Evolutionary conservation across 257 asterid species (phyloP).

Genomic region (Przewalskia tangutica): DNA sequence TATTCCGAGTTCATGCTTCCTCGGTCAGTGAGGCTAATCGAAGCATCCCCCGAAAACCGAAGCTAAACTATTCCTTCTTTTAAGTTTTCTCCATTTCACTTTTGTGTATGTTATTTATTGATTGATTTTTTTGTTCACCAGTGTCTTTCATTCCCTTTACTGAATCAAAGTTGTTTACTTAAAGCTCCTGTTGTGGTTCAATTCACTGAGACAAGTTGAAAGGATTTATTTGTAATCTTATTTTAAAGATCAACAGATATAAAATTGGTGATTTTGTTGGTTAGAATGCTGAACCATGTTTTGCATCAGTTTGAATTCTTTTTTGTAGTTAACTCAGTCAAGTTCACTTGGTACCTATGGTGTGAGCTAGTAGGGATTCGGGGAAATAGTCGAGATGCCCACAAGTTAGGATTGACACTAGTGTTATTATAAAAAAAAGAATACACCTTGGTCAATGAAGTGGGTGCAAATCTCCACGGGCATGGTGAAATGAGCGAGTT

Average conservation of each 20-base stretch:
- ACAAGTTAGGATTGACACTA: not conserved
- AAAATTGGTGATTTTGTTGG: not conserved
- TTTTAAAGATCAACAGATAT: not conserved
- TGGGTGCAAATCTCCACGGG: not conserved
- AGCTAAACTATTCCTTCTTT: not conserved
- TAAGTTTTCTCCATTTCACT: not conserved
- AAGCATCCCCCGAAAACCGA: slow-evolving; percentile 48
- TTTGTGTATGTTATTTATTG: not conserved
- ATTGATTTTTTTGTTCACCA: not conserved
- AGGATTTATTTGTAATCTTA: not conserved
- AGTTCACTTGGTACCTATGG: not conserved
- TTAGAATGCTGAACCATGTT: not conserved
- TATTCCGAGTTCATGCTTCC: slow-evolving; percentile 88
- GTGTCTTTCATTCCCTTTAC: too few species aligned
- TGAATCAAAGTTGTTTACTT: not conserved
- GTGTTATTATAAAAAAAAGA: too few species aligned
- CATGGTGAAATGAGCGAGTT: too few species aligned
- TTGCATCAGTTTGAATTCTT: not conserved
- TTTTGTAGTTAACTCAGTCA: not conserved
- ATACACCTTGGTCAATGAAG: not conserved
- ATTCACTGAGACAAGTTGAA: not conserved
- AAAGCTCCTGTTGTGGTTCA: not conserved
- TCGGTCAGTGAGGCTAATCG: slow-evolving; percentile 63
- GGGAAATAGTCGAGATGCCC: not conserved
- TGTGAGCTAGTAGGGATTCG: not conserved